A percentile compares a stretch with the other conserved stretches of the same genome.
phyloP scores from a whole-genome alignment of 257 asterid genomes.

The Ajuga chamaepitys region DNA sequence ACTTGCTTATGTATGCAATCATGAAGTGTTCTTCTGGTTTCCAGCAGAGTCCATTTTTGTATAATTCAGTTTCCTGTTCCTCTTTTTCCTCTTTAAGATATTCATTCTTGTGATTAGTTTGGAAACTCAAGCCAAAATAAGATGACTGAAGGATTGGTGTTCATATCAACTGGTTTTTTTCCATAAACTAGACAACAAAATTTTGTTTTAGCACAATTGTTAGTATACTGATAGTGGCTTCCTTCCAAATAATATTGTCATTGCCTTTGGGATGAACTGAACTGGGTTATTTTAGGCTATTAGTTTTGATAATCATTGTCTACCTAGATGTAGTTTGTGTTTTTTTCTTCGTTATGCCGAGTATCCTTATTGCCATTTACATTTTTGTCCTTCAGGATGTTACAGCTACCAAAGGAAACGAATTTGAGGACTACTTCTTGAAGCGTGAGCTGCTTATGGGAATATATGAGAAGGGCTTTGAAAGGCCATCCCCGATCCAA shows the following conservation, averaged over 20 bases:
- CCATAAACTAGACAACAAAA: neutral
- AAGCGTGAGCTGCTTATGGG: constrained; percentile 87
- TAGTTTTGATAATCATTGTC: neutral
- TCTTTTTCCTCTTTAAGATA: too few species aligned
- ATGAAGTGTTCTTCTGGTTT: too few species aligned
- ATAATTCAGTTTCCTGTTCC: too few species aligned
- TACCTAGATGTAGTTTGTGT: neutral
- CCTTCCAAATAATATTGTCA: neutral
- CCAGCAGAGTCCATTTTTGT: too few species aligned
- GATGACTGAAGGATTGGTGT: too few species aligned
- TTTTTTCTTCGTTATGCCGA: neutral
- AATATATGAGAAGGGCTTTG: constrained; percentile 80
- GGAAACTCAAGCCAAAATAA: too few species aligned
- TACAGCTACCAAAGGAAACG: constrained; percentile 84
- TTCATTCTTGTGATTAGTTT: too few species aligned
- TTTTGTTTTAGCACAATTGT: neutral
- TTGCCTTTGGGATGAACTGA: neutral
- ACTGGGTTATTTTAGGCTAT: neutral
- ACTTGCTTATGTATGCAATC: too few species aligned
- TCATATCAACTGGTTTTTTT: neutral
- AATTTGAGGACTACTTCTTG: constrained; percentile 79
- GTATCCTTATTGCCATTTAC: neutral
- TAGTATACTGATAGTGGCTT: neutral
- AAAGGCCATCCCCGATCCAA: constrained; percentile 77
- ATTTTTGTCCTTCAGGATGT: constrained; percentile 52